Conservation (phyloP, 176 grass and related monocot species). For the Aegilops tauschii region DNA sequence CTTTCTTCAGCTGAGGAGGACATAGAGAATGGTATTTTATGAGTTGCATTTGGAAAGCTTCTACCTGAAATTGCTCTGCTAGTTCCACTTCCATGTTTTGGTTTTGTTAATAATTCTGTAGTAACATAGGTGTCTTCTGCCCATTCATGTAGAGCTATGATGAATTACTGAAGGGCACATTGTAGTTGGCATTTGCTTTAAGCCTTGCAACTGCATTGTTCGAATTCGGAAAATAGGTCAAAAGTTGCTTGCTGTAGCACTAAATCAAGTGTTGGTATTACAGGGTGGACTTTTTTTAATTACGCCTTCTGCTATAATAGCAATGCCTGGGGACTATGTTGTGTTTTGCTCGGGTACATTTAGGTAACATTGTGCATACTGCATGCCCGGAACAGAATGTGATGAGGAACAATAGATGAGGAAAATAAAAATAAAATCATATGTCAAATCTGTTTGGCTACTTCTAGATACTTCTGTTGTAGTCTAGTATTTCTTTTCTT, state of each 20-base stretch:
- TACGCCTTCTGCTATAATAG: not conserved
- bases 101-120: not conserved
- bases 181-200: not conserved
- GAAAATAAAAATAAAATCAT: no score
- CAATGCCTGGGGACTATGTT: not conserved
- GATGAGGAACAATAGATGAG: no score
- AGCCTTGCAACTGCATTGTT: not conserved
- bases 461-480: no score
- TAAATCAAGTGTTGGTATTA: not conserved
- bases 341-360: not conserved
- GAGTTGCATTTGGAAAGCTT: constrained; percentile 12
- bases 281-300: not conserved
- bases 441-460: no score
- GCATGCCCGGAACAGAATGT: not conserved
- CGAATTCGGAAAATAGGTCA: not conserved
- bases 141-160: not conserved
- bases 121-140: not conserved
- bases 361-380: not conserved
- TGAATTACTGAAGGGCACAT: not conserved
- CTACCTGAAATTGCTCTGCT: not conserved
- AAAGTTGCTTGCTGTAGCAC: not conserved
- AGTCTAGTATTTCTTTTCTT: no score
- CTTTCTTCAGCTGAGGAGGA: not conserved
- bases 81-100: not conserved
- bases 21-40: not conserved